Conservation (phyloP, 2,329 filamentous ascomycete genomes). For the Capronia americana region DNA sequence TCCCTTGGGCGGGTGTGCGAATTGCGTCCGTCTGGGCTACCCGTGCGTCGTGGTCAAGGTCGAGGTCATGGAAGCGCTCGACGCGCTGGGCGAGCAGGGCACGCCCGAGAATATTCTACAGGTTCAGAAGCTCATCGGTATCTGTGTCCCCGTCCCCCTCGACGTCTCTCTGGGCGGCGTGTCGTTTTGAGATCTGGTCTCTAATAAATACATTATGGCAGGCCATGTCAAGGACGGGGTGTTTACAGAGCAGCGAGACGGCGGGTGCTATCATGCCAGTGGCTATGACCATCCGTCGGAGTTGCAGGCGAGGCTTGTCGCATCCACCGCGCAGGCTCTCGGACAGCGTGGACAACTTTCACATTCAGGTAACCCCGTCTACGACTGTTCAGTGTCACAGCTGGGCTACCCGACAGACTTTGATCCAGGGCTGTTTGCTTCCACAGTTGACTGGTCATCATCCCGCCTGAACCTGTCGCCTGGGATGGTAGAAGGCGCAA, state of each 20-base stretch:
- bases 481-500: neutral
- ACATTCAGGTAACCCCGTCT: neutral
- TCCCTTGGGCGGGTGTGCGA: constrained; percentile 13
- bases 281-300: neutral
- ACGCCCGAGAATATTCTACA: constrained; percentile 20
- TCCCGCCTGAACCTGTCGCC: neutral
- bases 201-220: neutral
- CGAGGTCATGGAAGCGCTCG: constrained; percentile 26
- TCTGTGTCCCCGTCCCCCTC: too few species aligned
- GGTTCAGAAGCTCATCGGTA: constrained; percentile 21
- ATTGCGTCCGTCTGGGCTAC: constrained; percentile 19
- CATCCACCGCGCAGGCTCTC: too few species aligned
- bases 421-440: neutral
- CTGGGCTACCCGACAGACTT: neutral
- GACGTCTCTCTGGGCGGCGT: too few species aligned
- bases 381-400: neutral
- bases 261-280: neutral
- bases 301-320: neutral
- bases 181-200: neutral
- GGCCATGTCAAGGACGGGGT: constrained; percentile 12
- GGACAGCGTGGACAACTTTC: too few species aligned
- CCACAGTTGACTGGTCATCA: neutral
- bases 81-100: constrained; percentile 13
- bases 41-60: constrained; percentile 22
- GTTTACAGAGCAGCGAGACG: neutral